phyloP scores from a whole-genome alignment of 2,329 filamentous ascomycete species.

The Ceratocystis variospora region DNA sequence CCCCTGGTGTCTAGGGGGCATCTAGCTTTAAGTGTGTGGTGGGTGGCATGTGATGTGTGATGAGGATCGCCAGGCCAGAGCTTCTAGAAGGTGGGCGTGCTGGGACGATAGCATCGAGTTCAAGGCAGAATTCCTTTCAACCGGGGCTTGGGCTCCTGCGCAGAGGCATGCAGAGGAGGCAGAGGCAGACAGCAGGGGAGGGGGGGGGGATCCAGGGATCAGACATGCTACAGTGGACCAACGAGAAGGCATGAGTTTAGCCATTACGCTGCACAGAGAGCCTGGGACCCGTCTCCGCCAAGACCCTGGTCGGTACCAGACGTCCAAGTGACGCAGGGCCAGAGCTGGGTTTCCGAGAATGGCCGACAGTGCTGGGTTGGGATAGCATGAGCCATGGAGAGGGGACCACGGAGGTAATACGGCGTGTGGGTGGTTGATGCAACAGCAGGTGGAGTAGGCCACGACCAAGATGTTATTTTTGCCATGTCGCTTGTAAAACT shows the following conservation, averaged over 20 bases:
- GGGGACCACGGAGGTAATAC: not conserved
- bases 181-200: not conserved
- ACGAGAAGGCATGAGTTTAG: not conserved
- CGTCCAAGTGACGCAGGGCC: no score
- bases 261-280: not conserved
- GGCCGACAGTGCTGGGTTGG: slow-evolving; percentile 14
- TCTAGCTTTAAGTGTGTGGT: not conserved
- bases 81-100: not conserved
- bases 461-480: not conserved
- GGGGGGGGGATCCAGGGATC: not conserved
- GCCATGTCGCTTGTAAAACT: not conserved
- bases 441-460: not conserved
- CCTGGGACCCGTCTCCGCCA: not conserved
- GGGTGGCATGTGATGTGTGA: slow-evolving; percentile 14
- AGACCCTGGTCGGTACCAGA: not conserved
- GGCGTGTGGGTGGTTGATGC: no score
- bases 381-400: not conserved
- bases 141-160: not conserved
- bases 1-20: not conserved
- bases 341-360: slow-evolving; percentile 17
- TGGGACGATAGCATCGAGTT: not conserved
- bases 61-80: not conserved
- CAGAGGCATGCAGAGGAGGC: not conserved
- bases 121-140: not conserved
- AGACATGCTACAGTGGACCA: not conserved